Base-by-base conservation (phyloP, 2,329 filamentous ascomycete genomes). In the Colletotrichum sojae region DNA sequence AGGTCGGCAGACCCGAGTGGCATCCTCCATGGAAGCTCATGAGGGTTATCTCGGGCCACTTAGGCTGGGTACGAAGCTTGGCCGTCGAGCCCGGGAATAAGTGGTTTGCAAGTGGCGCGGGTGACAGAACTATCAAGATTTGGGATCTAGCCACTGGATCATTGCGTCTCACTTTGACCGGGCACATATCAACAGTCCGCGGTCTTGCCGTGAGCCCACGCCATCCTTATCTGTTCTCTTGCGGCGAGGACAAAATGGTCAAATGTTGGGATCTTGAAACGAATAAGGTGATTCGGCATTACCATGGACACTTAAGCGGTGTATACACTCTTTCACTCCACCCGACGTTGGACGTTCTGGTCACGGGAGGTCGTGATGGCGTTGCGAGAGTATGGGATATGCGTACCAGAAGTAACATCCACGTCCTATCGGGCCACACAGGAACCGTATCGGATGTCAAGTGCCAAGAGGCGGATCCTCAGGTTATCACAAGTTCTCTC, bases 211-310 rank as follows among this genome's bases (percentile, higher is more conserved):
- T 99, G 8, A 97, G 94, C 20, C 93, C 95, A 16, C 87, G 96
- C 54, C 96, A 99, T 82, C 97, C 96, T 0, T 99, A 99, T 78
- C 88, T 99, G 10, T 99, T 99, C 81, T 97, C 94, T 12, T 99
- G 96, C 77, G 97, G 94, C 67, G 96, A 99, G 81, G 96, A 99
- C 80, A 99, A 99, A 85, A 98, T 98, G 95, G 96, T 99, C 71
- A 99, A 99, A 82, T 99, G 96, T 83, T 99, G 96, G 96, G 96
- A 99, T 83, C 84, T 99, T 73, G 96, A 99, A 81, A 98, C 95
- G n/a, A 99, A 99, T 84, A 98, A 98, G 81, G 96, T 99, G 69
- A 98, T 98, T 77, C 90, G 95, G 46, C 94, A 98, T 81, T 99
- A 98, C 80, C 96, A 99, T 79, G 97, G 97, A 18, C 96, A 99